These are phyloP conservation scores for Didymella exigua DNA, from an alignment of 2,329 filamentous ascomycete genomes.

Conservation along the genomic window DNA sequence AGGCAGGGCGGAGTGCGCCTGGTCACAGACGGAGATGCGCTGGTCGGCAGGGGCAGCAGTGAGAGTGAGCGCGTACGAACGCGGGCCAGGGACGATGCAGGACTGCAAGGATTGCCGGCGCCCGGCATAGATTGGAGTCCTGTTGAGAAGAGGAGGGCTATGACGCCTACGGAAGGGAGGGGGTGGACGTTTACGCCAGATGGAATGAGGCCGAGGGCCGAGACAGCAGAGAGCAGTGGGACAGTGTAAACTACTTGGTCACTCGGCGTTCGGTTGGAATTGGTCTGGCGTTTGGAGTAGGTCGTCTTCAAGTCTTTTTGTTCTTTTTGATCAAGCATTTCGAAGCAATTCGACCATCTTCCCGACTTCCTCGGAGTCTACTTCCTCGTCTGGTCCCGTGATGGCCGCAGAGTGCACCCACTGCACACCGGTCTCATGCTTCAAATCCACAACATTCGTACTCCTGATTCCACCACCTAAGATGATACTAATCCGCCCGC, in stretches of 20 bases:
- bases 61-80: constrained; percentile 19
- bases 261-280: neutral
- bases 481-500: constrained; percentile 52
- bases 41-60: constrained; percentile 7
- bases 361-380: constrained; percentile 37
- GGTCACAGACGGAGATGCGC: constrained; percentile 40
- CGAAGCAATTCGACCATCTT: constrained; percentile 19
- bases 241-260: constrained; percentile 23
- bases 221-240: constrained; percentile 47
- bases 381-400: constrained; percentile 38
- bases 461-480: constrained; percentile 58
- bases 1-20: constrained; percentile 44
- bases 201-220: constrained; percentile 42
- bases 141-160: constrained; percentile 45
- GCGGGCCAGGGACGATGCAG: constrained; percentile 43
- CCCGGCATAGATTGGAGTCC: constrained; percentile 49
- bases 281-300: neutral
- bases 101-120: constrained; percentile 36
- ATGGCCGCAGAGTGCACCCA: constrained; percentile 56
- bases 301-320: neutral
- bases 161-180: constrained; percentile 48
- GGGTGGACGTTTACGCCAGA: constrained; percentile 38
- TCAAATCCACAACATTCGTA: constrained; percentile 49
- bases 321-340: neutral
- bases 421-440: constrained; percentile 30